Evolutionary conservation across 2,329 filamentous ascomycete genomes (phyloP).

Genomic region (Zasmidium cellare): DNA sequence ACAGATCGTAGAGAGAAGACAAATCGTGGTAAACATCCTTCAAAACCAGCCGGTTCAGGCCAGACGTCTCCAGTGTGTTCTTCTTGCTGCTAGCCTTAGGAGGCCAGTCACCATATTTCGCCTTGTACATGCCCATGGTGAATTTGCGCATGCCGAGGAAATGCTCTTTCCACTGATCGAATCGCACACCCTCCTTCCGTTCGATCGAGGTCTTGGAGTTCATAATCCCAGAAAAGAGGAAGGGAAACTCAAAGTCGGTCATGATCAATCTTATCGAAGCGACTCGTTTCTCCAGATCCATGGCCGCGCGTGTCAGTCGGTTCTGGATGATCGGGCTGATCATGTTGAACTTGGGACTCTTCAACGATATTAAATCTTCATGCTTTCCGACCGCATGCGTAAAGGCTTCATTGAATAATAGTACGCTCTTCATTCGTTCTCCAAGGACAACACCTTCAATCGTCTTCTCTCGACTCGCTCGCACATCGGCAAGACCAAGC

Average conservation of each 20-base stretch:
- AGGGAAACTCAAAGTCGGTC: constrained; percentile 88
- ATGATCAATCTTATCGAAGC: constrained; percentile 70
- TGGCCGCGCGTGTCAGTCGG: constrained; percentile 76
- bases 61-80: constrained; percentile 82
- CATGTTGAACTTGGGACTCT: constrained; percentile 67
- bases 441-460: constrained; percentile 86
- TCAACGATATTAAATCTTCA: constrained; percentile 68
- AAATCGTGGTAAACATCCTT: constrained; percentile 83
- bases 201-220: constrained; percentile 77
- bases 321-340: constrained; percentile 72
- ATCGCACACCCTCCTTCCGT: constrained; percentile 71
- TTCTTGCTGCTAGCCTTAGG: constrained; percentile 91
- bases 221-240: constrained; percentile 83
- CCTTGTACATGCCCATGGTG: constrained; percentile 68
- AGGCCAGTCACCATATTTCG: constrained; percentile 75
- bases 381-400: constrained; percentile 86
- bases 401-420: constrained; percentile 88
- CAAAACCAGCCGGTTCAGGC: constrained; percentile 81
- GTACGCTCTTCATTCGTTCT: constrained; percentile 78
- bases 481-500: constrained; percentile 73
- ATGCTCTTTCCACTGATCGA: constrained; percentile 77
- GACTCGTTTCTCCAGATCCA: constrained; percentile 75
- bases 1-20: constrained; percentile 80
- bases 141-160: constrained; percentile 76
- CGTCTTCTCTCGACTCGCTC: constrained; percentile 81